Percentiles rank a stretch among this genome's conserved stretches.
Evolutionary conservation across 228 moss, liverwort and hornwort genomes (phyloP).

Genomic region (Sphagnum magellanicum): DNA sequence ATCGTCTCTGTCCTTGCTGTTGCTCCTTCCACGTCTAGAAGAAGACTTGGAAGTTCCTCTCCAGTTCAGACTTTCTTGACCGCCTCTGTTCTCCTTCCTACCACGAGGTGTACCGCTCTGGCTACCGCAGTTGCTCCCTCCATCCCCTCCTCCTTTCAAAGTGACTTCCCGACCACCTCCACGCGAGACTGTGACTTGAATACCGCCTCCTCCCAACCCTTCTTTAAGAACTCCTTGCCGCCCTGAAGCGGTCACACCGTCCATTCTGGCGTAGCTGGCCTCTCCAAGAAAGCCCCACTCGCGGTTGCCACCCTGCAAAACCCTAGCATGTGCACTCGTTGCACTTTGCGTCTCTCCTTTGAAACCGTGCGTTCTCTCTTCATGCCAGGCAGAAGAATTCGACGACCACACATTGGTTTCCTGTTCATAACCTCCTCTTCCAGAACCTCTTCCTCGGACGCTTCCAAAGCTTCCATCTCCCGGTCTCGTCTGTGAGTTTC

Average conservation of each 20-base stretch:
- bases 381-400: neutral
- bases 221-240: neutral
- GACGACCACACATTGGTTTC: neutral
- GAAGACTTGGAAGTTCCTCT: neutral
- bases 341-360: neutral
- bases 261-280: neutral
- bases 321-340: neutral
- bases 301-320: neutral
- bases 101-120: neutral
- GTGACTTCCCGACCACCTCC: neutral
- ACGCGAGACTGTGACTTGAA: neutral
- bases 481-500: neutral
- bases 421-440: neutral
- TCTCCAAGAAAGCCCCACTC: neutral
- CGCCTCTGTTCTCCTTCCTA: neutral
- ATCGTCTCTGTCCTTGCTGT: neutral
- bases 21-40: neutral
- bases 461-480: neutral
- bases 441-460: neutral
- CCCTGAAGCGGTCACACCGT: neutral
- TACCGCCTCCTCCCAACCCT: neutral
- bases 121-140: neutral
- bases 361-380: neutral
- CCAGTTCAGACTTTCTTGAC: neutral
- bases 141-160: neutral